phyloP scores from a whole-genome alignment of 768 basidiomycete species.

The Mycena leptocephala region DNA sequence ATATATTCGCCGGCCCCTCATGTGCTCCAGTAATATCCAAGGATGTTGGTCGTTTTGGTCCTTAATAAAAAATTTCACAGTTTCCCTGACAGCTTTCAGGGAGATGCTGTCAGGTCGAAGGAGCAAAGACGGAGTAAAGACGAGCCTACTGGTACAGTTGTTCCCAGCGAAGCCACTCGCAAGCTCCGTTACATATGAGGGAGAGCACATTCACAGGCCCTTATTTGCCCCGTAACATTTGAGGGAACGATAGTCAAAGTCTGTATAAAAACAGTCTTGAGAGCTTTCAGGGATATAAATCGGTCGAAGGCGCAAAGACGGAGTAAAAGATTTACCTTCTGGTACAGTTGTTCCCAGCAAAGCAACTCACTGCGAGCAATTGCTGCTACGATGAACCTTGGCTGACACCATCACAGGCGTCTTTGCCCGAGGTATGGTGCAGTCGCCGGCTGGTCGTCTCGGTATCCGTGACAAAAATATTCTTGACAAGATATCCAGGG shows the following conservation, averaged over 20 bases:
- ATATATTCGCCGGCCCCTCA: slow-evolving; percentile 13
- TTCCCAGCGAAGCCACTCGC: slow-evolving; percentile 22
- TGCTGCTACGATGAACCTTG: slow-evolving; percentile 23
- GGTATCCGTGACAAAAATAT: slow-evolving; percentile 18
- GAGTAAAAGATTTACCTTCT: slow-evolving; percentile 12
- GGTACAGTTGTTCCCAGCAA: slow-evolving; percentile 15
- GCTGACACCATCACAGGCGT: slow-evolving; percentile 16
- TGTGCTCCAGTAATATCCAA: slow-evolving; percentile 18
- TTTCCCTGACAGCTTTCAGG: slow-evolving; percentile 23
- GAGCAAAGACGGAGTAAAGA: slow-evolving; percentile 22
- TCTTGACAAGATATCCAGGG: slow-evolving; percentile 22
- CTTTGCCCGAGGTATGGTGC: slow-evolving; percentile 17
- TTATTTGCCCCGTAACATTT: slow-evolving; percentile 22
- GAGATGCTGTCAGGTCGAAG: slow-evolving; percentile 9
- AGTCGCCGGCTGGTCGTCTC: slow-evolving; percentile 16
- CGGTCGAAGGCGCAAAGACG: slow-evolving; percentile 22
- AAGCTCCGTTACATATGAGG: slow-evolving; percentile 15
- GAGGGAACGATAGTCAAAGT: slow-evolving; percentile 16
- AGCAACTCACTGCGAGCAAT: slow-evolving; percentile 15
- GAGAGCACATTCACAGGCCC: slow-evolving; percentile 17
- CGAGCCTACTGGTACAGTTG: slow-evolving; percentile 14
- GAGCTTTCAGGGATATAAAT: slow-evolving; percentile 18
- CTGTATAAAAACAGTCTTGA: slow-evolving; percentile 18
- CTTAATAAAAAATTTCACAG: slow-evolving; percentile 21
- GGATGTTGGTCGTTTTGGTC: slow-evolving; percentile 16